Evolutionary conservation across 805 yeast species (phyloP), one percentile per base, ranked within the genome.

Genomic region (Candida andamanensis): DNA sequence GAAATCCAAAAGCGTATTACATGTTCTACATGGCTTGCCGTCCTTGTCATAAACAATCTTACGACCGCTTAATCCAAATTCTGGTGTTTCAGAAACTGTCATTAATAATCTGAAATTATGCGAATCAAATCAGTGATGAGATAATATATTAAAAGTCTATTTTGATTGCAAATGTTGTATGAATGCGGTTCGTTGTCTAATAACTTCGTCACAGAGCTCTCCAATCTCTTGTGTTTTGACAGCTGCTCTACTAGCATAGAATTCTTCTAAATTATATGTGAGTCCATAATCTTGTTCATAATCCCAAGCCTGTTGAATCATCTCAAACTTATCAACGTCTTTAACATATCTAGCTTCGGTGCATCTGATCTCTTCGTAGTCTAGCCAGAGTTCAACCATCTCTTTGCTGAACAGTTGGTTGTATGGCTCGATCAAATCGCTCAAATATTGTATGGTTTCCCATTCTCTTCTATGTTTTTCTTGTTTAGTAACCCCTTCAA

Each of bases 21-120:
- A 90, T 2, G 95, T 63, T 32, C 96, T 90, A 51, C 98, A 90
- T 37, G 97, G 97, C 56, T 85, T 89, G 1, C 97, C 97, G 56
- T 90, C 81, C 52, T 85, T 79, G 50, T 85, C 96, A 36, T 84
- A 76, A 15, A 85, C 58, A 37, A 86, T 80, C 44, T 74, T 76
- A 28, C 80, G 66, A 0, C 95, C 95, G 15, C 72, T 52, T 2
- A 72, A 63, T 0, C 85, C 85, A 29, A 66, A 44, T 9, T 45
- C 66, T 0, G 81, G 78, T 13, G 18, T 23, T 9, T 14, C 22
- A 19, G 22, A n/a, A n/a, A n/a, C n/a, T n/a, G n/a, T 11, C 26
- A 23, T 23, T 23, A 23, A 14, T 23, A 23, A 19, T 19, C 8
- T 11, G 22, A 19, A 19, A 19, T 11, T 19, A 8, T 19, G 22